Evolutionary conservation across 2,329 filamentous ascomycete genomes (phyloP).

Genomic region (Penicillium sp.): DNA sequence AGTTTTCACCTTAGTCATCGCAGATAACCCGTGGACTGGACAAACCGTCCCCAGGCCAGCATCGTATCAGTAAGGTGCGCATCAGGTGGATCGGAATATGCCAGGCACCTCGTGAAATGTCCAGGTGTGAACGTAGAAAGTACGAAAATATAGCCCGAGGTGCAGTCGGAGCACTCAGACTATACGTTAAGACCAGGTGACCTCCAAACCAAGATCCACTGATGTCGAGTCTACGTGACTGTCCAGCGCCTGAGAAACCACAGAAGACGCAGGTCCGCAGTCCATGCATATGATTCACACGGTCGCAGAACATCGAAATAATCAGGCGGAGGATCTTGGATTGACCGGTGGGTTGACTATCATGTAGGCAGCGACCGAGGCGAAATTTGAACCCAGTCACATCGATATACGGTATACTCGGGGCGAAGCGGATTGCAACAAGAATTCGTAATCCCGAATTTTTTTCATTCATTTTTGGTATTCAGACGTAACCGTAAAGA

Average conservation of each 20-base stretch:
- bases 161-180: background rate
- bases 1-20: background rate
- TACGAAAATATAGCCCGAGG: background rate
- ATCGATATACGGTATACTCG: conserved; percentile 17
- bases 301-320: background rate
- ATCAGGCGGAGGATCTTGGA: background rate
- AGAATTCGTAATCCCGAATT: conserved; percentile 23
- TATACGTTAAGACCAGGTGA: background rate
- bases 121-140: background rate
- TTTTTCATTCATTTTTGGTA: conserved; percentile 33
- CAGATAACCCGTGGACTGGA: background rate
- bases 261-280: background rate
- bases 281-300: background rate
- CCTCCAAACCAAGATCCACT: background rate
- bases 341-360: background rate
- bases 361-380: conserved; percentile 1
- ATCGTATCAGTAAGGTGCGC: background rate
- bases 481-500: conserved; percentile 31
- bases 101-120: background rate
- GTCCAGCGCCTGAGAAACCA: background rate
- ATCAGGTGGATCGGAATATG: background rate
- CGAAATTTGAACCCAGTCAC: background rate
- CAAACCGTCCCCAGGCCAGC: background rate
- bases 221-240: conserved; percentile 4
- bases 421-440: conserved; percentile 18